Evolutionary conservation across 176 grass and related monocot genomes (phyloP), one percentile per base, ranked within the genome.

Genomic region (Paspalum notatum): DNA sequence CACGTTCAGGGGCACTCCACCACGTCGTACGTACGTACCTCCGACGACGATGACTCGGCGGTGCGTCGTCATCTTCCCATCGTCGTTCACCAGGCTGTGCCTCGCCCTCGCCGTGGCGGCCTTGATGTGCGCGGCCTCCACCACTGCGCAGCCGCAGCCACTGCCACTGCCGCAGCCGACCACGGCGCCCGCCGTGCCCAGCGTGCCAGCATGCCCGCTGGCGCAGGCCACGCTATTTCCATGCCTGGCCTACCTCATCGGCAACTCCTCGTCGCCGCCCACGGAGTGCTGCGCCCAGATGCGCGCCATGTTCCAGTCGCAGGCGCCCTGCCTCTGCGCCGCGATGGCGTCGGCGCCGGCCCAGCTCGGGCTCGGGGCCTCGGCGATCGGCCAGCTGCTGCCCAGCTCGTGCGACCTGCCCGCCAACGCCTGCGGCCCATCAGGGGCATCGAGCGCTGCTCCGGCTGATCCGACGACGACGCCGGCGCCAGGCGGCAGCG

Each of bases 191-290:
- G 24, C 42, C 32, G 4, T 86, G 38, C 81, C 79, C 32, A 48
- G 20, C 48, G 61, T 58, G 21, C 71, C 59, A 39, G 85, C 81
- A 48, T 94, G 89, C 80, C 78, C 71, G 77, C 89, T 86, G 9
- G 54, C 74, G 39, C 72, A 66, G 49, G 53, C 78, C 22, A 87
- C 86, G 13, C 76, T 94, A 71, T 63, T 81, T 11, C 74, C 92
- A 20, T 97, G 94, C 87, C 18, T 90, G 10, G 83, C 45, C 81
- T 94, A 82, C 82, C 61, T 97, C 71, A 82, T 66, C 6, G 85
- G 91, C 81, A 94, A 94, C 87, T 75, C 86, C 0, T 88, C 91
- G 43, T 37, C 91, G 18, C 94, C 94, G n/a, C 81, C 91, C 12
- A 65, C 78, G 42, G 88, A 51, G 41, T 97, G 94, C 84, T 97